Conservation (phyloP, 2,329 filamentous ascomycete genomes). For the Penicillium digitatum region DNA sequence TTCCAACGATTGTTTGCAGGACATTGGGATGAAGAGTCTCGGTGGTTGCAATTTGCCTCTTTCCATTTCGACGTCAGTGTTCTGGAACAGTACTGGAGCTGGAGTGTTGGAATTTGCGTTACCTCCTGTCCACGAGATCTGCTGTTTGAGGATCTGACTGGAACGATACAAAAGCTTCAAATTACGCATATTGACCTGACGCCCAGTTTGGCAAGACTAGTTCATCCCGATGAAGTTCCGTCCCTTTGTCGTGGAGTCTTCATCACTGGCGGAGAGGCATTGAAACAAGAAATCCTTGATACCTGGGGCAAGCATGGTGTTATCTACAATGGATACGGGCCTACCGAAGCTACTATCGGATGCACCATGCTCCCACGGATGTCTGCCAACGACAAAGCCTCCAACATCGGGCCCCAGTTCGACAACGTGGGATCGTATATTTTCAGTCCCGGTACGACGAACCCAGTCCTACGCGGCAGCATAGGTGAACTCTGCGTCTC, state of each 20-base stretch:
- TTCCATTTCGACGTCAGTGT: slow-evolving; percentile 95
- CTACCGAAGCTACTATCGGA: slow-evolving; percentile 89
- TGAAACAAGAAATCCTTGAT: slow-evolving; percentile 85
- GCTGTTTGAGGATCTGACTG: slow-evolving; percentile 76
- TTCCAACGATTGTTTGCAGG: slow-evolving; percentile 72
- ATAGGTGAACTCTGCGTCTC: slow-evolving; percentile 87
- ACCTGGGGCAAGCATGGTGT: slow-evolving; percentile 74
- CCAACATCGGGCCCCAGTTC: slow-evolving; percentile 85
- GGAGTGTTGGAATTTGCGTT: slow-evolving; percentile 82
- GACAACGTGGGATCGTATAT: slow-evolving; percentile 84
- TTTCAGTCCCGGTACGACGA: slow-evolving; percentile 63
- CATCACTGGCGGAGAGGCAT: slow-evolving; percentile 83
- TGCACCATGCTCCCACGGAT: slow-evolving; percentile 86
- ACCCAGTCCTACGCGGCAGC: slow-evolving; percentile 70
- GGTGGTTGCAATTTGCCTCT: slow-evolving; percentile 89
- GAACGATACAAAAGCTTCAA: slow-evolving; percentile 63
- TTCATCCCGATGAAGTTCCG: slow-evolving; percentile 76
- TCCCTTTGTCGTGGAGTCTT: slow-evolving; percentile 78
- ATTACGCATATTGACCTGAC: slow-evolving; percentile 93
- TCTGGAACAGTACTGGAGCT: slow-evolving; percentile 92
- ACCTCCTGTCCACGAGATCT: slow-evolving; percentile 78
- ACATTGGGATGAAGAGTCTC: slow-evolving; percentile 70
- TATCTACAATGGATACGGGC: slow-evolving; percentile 90
- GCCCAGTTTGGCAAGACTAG: slow-evolving; percentile 74
- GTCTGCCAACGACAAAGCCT: slow-evolving; percentile 69